Evolutionary conservation across 2,329 filamentous ascomycete genomes (phyloP), one percentile per base, ranked within the genome.

Genomic region (Colletotrichum destructivum): DNA sequence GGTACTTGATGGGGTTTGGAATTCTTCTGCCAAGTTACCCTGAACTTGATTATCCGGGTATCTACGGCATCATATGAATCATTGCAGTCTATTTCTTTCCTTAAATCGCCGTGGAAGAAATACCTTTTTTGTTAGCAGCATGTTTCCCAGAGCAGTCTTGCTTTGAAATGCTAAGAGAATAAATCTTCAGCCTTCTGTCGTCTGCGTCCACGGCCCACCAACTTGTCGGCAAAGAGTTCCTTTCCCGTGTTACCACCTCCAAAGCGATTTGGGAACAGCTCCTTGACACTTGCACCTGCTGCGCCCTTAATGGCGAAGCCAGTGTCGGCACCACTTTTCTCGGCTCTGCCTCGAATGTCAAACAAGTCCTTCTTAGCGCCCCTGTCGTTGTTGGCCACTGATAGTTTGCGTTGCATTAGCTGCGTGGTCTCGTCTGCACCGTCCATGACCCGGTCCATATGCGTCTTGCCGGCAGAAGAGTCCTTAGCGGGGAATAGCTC

Each of bases 111-210:
- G 35, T 15, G 18, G 23, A 42, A 8, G n/a, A 13, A 16, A 2
- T 13, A 13, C n/a, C 4, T 1, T n/a, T 13, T 7, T 42, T 16
- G 35, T 18, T 8, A 40, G 46, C 13, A 40, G 13, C 9, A 42
- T 42, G 15, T 42, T 52, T 40, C 31, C n/a, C 13, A 9, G 31
- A 18, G 18, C 31, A 15, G 23, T 21, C n/a, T 26, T 8, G 7
- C 9, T 1, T 40, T 26, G 35, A 51, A 26, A 13, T 47, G 26
- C 67, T 80, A 94, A 73, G 87, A 85, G 78, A 94, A 95, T 74
- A 93, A 84, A 81, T 95, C 93, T 76, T 94, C 91, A 0, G 93
- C 93, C 77, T 86, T 90, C 76, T 92, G 89, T 74, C 93, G 88
- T 73, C 85, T 86, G 70, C 86, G 85, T 16, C 88, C 86, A 73